Base-by-base conservation (phyloP, 306 rosid genomes). In the Dalbergia cochinchinensis region DNA sequence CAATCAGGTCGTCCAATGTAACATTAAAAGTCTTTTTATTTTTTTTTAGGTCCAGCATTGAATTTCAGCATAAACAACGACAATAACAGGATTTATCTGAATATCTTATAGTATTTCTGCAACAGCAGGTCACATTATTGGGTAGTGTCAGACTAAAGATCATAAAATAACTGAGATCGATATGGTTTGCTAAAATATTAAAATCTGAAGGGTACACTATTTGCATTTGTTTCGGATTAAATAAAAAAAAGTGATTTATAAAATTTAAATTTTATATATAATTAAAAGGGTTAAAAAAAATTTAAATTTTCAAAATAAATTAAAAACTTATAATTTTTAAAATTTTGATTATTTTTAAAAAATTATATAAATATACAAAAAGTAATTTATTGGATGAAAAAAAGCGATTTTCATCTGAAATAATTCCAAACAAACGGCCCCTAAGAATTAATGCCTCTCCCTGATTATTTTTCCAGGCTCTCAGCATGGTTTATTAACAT, bases 111-210 rank as follows among this genome's bases (percentile, higher is more conserved):
- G 10, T 19, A 44, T 37, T 19, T 37, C 9, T 42, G 64, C 7
- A 18, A 48, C 45, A 20, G 5, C 3, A 3, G 44, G 44, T 13
- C 22, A 7, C 42, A 62, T 75, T 8, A 10, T 9, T 55, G 14
- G 26, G 41, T 3, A 50, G 34, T 15, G 50, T 51, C 3, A 53
- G 18, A 15, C 50, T 51, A 4, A n/a, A 11, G 48, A 34, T 53
- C 35, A 51, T 53, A 53, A 62, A 60, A 47, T 47, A 8, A 47
- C 12, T 48, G 65, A 70, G 83, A 73, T 73, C n/a, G 58, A 73
- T 20, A 26, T 47, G 13, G 42, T 68, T 18, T 37, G 13, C 71
- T 14, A 33, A 45, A 71, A 31, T 41, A 54, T 9, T 11, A 55
- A 67, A 39, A 45, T 19, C 12, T 22, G 12, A 59, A 57, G 42